Conservation (phyloP, 345 rosid genomes). For the Gynandropsis gynandra region DNA sequence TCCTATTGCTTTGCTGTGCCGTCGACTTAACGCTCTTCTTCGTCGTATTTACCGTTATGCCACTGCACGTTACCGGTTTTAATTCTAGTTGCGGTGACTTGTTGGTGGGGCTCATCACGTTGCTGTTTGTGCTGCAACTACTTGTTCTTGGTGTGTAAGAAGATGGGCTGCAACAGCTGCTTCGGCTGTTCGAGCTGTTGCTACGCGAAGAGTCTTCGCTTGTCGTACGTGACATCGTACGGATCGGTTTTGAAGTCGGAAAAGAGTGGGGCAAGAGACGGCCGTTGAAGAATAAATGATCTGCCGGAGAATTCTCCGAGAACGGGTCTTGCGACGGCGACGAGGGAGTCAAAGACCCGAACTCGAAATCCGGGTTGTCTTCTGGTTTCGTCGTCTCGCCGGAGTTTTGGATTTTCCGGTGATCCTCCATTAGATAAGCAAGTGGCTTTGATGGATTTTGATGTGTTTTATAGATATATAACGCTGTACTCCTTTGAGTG, state of each 20-base stretch:
- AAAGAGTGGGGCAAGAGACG: slow-evolving; percentile 67
- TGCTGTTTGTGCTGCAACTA: slow-evolving; percentile 17
- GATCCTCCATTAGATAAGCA: slow-evolving; percentile 32
- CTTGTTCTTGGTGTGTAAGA: slow-evolving; percentile 44
- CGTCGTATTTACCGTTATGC: slow-evolving; percentile 8
- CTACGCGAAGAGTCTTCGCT: slow-evolving; percentile 61
- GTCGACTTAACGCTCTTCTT: slow-evolving; percentile 16
- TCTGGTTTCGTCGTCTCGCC: slow-evolving; percentile 16
- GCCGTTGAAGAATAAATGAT: slow-evolving; percentile 75
- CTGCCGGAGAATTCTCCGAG: slow-evolving; percentile 65
- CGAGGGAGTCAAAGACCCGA: slow-evolving; percentile 52
- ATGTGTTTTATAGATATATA: background rate
- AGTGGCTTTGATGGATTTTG: slow-evolving; percentile 1
- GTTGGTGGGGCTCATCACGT: background rate
- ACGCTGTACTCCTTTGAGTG: too few species aligned
- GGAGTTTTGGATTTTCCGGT: slow-evolving; percentile 23
- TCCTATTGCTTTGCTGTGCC: slow-evolving; percentile 29
- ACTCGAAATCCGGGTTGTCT: slow-evolving; percentile 53
- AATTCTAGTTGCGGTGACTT: slow-evolving; percentile 7
- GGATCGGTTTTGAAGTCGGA: slow-evolving; percentile 31
- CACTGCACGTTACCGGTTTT: slow-evolving; percentile 9
- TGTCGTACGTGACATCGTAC: slow-evolving; percentile 39
- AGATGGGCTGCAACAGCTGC: slow-evolving; percentile 54
- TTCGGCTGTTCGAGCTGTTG: slow-evolving; percentile 60
- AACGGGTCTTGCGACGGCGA: slow-evolving; percentile 44